Conservation (phyloP, 345 rosid species). For the Syzygium jambos region DNA sequence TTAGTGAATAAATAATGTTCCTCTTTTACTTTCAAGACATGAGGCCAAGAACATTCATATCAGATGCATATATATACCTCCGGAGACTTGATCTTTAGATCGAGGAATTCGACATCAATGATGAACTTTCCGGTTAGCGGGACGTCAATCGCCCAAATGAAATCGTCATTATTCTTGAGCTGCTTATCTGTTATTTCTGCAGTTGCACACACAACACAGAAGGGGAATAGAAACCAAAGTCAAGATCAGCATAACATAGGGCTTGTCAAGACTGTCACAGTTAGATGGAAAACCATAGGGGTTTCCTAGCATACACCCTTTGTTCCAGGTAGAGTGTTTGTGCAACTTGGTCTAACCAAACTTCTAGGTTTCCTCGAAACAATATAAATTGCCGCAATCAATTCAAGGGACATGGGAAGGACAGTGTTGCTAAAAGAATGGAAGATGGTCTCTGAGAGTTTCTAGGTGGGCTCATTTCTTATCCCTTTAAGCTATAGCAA, state of each 20-base stretch:
- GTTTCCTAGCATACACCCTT: background rate
- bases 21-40: background rate
- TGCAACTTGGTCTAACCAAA: background rate
- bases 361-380: background rate
- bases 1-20: background rate
- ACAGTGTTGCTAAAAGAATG: background rate
- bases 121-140: slow-evolving; percentile 81
- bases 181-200: slow-evolving; percentile 68
- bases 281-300: background rate
- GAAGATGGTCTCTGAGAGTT: background rate
- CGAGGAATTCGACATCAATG: slow-evolving; percentile 86
- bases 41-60: background rate
- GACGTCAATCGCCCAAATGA: slow-evolving; percentile 75
- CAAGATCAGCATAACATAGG: background rate
- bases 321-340: background rate
- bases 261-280: background rate
- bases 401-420: background rate
- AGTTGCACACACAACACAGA: background rate
- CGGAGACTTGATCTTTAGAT: slow-evolving; percentile 63
- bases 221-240: background rate
- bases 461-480: background rate
- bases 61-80: slow-evolving; percentile 21
- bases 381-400: background rate
- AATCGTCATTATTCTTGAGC: slow-evolving; percentile 71
- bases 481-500: background rate